Evolutionary conservation across 192 early-diverging fungal species (phyloP), one percentile per base, ranked within the genome.

Genomic region (Coemansia sp.): DNA sequence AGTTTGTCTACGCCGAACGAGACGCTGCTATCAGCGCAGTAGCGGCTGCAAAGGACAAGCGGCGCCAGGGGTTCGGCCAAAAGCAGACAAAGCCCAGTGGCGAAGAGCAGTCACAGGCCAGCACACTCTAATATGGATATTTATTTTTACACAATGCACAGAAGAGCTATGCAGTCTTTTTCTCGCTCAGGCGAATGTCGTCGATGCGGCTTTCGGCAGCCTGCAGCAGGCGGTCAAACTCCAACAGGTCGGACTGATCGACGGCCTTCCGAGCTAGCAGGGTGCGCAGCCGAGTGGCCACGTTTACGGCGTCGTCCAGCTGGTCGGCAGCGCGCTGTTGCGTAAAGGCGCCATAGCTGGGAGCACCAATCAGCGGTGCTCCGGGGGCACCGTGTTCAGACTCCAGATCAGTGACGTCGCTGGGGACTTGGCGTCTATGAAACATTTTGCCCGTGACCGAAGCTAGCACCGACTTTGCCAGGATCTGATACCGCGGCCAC

Each of bases 221-320:
- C 38, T 44, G 35, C 43, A 74, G 56, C 27, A 72, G 41, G 33
- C 60, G 63, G 53, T 80, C 71, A 58, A 67, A 80, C 35, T 80
- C 68, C 8, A 22, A 40, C 34, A 72, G 53, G 19, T 80, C 63
- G 19, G 63, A 57, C 17, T 66, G 48, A 15, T 46, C 48, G 26
- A 53, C 66, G 3, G 46, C 40, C 42, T 78, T 73, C 24, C 44
- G 63, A 9, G 63, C 63, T 52, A 80, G 60, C 54, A 80, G 15
- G 18, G 42, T 32, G 24, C 71, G 71, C 67, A 73, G 32, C 9
- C 42, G 66, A 4, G 48, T 15, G 14, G 67, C 76, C 10, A 55
- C 64, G 32, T 58, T 65, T 24, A 65, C 48, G 1, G 62, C 68
- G 11, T 46, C 67, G 24, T 73, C 71, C 1, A 80, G 60, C 19